A percentile compares a stretch with the other conserved stretches of the same genome.
Conservation (phyloP, 768 basidiomycete species). For the Boletus reticuloceps region DNA sequence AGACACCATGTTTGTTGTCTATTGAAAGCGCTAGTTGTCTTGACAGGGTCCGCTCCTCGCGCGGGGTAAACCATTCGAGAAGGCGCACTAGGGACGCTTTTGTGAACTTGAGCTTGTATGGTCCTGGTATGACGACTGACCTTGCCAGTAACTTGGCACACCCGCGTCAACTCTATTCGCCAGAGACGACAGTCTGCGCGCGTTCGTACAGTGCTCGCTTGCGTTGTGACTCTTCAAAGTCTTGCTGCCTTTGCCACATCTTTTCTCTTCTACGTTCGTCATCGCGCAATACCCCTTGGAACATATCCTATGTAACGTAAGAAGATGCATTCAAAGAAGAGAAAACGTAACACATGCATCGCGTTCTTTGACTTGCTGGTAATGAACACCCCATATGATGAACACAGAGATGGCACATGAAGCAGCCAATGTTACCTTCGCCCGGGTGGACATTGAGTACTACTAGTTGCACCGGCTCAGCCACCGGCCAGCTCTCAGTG, state of each 20-base stretch:
- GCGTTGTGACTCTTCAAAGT: conserved; percentile 55
- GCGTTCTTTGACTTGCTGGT: conserved; percentile 78
- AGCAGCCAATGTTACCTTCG: conserved; percentile 71
- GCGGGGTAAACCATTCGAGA: background rate
- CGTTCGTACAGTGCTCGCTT: conserved; percentile 68
- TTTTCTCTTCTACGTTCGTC: conserved; percentile 79
- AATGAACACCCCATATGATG: conserved; percentile 89
- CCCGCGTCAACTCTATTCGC: conserved; percentile 11
- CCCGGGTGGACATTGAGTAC: conserved; percentile 57
- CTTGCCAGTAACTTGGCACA: background rate
- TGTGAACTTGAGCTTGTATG: background rate
- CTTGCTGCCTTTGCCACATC: conserved; percentile 62
- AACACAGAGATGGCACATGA: conserved; percentile 62
- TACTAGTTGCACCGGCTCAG: conserved; percentile 3
- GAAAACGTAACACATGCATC: conserved; percentile 46
- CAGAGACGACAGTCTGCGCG: conserved; percentile 35
- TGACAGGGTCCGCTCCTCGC: background rate
- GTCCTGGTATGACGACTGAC: background rate
- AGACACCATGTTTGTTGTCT: background rate
- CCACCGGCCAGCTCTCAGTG: conserved; percentile 11
- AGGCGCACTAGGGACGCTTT: background rate
- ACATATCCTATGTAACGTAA: conserved; percentile 68
- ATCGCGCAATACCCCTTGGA: conserved; percentile 83
- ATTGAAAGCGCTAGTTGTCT: conserved; percentile 2
- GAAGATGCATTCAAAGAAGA: background rate